phyloP scores from a whole-genome alignment of 495 filamentous ascomycete species.

The Neurospora cerealis region DNA sequence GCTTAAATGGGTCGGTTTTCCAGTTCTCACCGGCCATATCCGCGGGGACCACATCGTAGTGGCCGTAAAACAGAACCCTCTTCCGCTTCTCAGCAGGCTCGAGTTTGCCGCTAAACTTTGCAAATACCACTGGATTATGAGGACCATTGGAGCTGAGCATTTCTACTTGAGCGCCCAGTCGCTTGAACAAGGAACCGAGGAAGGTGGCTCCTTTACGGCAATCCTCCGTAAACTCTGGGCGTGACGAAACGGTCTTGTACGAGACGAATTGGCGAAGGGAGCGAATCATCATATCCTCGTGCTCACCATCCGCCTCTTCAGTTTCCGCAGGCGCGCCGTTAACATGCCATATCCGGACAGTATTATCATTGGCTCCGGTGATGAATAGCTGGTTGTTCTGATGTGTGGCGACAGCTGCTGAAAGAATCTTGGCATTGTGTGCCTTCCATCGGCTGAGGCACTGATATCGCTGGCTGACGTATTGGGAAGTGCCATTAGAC shows the following conservation, averaged over 20 bases:
- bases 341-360: constrained; percentile 80
- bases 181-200: constrained; percentile 78
- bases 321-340: constrained; percentile 39
- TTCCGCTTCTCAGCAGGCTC: constrained; percentile 50
- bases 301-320: constrained; percentile 18
- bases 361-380: constrained; percentile 91
- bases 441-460: constrained; percentile 74
- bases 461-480: constrained; percentile 84
- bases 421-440: constrained; percentile 75
- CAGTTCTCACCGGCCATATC: constrained; percentile 69
- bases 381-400: constrained; percentile 68
- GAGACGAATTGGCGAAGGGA: constrained; percentile 76
- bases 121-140: constrained; percentile 83
- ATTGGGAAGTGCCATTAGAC: constrained; percentile 38
- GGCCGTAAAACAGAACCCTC: constrained; percentile 91
- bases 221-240: constrained; percentile 72
- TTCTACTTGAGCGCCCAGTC: constrained; percentile 78
- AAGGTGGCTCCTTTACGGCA: constrained; percentile 89
- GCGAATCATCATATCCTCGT: constrained; percentile 68
- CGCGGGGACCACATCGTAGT: constrained; percentile 97
- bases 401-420: constrained; percentile 64
- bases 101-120: constrained; percentile 68
- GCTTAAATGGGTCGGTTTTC: constrained; percentile 76
- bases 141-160: constrained; percentile 63
- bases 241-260: constrained; percentile 82